phyloP scores from a whole-genome alignment of 192 early-diverging fungal genomes.

The Geosiphon pyriformis region DNA sequence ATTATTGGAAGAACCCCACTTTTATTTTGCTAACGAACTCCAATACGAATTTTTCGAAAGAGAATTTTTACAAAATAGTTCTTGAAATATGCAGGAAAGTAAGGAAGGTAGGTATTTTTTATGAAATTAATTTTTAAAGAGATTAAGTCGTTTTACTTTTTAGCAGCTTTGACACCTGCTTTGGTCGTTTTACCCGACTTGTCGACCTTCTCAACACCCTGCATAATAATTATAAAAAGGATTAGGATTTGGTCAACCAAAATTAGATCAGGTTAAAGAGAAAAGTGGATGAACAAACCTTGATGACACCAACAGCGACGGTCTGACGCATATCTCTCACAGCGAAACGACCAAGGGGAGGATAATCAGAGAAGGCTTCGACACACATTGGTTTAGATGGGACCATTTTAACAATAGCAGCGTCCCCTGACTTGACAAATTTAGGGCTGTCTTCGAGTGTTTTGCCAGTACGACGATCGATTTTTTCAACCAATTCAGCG shows the following conservation, averaged over 20 bases:
- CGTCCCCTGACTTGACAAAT: conserved; percentile 93
- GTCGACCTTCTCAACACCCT: conserved; percentile 74
- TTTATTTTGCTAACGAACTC: not conserved
- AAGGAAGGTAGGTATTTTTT: no score
- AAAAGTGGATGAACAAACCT: conserved; percentile 34
- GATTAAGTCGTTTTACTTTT: conserved; percentile 57
- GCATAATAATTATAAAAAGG: not conserved
- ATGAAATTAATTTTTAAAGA: not conserved
- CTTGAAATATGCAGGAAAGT: not conserved
- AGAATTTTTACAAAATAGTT: not conserved
- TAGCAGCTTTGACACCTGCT: conserved; percentile 68
- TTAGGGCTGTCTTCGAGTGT: conserved; percentile 88
- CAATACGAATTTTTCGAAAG: not conserved
- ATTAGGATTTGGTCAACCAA: not conserved
- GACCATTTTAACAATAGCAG: conserved; percentile 92
- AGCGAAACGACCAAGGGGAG: conserved; percentile 94
- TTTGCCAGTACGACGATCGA: conserved; percentile 94
- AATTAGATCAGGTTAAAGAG: not conserved
- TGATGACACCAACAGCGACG: conserved; percentile 96
- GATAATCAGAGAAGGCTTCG: conserved; percentile 88
- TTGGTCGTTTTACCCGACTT: conserved; percentile 75
- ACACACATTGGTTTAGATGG: conserved; percentile 97
- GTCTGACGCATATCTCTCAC: conserved; percentile 98
- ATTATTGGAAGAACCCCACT: no score
- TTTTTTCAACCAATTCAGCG: conserved; percentile 86